Evolutionary conservation across 164 flowering plant genomes (phyloP).

Genomic region (Chloranthus sessilifolius): DNA sequence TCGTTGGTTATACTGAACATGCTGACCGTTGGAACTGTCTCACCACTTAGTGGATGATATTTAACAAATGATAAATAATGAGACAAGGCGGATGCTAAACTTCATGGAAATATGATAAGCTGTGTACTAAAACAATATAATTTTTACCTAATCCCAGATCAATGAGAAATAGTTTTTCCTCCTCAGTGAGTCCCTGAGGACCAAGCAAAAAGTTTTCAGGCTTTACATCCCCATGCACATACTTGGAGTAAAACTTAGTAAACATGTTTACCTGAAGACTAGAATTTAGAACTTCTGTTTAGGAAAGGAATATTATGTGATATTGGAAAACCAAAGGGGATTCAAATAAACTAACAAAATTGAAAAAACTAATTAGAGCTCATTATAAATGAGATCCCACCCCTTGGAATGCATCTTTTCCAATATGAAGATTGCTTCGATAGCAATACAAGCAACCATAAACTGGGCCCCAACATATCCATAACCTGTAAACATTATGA

Average conservation of each 20-base stretch:
- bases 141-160: slow-evolving; percentile 90
- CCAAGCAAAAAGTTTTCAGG: slow-evolving; percentile 98
- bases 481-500: slow-evolving; percentile 54
- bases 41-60: slow-evolving; percentile 78
- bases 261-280: not conserved
- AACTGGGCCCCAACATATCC: slow-evolving; percentile 97
- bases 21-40: slow-evolving; percentile 63
- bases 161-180: slow-evolving; percentile 80
- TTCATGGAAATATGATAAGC: no score
- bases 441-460: slow-evolving; percentile 29
- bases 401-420: slow-evolving; percentile 23
- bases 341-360: not conserved
- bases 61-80: not conserved
- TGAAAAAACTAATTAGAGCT: slow-evolving; percentile 4
- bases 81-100: not conserved
- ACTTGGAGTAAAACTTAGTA: slow-evolving; percentile 29
- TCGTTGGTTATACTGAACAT: slow-evolving; percentile 92
- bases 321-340: not conserved
- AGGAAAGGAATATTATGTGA: not conserved
- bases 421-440: slow-evolving; percentile 19
- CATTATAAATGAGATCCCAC: no score
- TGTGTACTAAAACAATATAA: not conserved
- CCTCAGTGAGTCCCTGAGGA: slow-evolving; percentile 75
- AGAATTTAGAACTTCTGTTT: not conserved
- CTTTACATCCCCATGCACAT: slow-evolving; percentile 96